These are phyloP conservation scores for Quercus engelmannii DNA, from an alignment of 306 rosid genomes.

Conservation along the genomic window DNA sequence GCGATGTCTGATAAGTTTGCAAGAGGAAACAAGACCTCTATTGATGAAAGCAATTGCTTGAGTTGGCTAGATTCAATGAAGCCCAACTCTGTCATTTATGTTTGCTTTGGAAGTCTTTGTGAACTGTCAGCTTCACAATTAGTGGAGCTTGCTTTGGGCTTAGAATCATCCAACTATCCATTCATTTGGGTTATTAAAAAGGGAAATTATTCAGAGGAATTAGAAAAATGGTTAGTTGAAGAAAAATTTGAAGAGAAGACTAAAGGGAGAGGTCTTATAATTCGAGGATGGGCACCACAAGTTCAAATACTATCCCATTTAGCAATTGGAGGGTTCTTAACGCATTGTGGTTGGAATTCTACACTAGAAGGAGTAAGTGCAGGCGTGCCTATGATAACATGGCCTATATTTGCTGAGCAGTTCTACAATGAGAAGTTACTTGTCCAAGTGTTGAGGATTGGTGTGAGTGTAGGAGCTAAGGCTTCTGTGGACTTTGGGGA, in stretches of 20 bases:
- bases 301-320: conserved; percentile 44
- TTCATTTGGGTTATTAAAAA: conserved; percentile 52
- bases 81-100: conserved; percentile 36
- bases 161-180: conserved; percentile 42
- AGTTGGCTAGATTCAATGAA: conserved; percentile 49
- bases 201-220: conserved; percentile 29
- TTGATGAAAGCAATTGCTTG: conserved; percentile 28
- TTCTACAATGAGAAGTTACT: conserved; percentile 47
- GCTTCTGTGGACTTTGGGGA: not conserved
- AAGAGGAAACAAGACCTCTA: conserved; percentile 33
- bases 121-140: conserved; percentile 30
- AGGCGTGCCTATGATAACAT: conserved; percentile 51
- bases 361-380: conserved; percentile 47
- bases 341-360: conserved; percentile 75
- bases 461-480: conserved; percentile 14
- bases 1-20: conserved; percentile 28
- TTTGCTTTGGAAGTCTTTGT: conserved; percentile 52
- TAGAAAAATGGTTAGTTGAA: conserved; percentile 42
- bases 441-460: conserved; percentile 12
- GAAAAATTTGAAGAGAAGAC: conserved; percentile 40
- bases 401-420: conserved; percentile 67
- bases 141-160: conserved; percentile 49
- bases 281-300: conserved; percentile 71
- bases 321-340: conserved; percentile 56
- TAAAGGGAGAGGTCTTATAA: conserved; percentile 30